Percentiles rank a stretch among this genome's conserved stretches.
phyloP scores from a whole-genome alignment of 2,329 filamentous ascomycete genomes.

The Dactylonectria macrodidyma region DNA sequence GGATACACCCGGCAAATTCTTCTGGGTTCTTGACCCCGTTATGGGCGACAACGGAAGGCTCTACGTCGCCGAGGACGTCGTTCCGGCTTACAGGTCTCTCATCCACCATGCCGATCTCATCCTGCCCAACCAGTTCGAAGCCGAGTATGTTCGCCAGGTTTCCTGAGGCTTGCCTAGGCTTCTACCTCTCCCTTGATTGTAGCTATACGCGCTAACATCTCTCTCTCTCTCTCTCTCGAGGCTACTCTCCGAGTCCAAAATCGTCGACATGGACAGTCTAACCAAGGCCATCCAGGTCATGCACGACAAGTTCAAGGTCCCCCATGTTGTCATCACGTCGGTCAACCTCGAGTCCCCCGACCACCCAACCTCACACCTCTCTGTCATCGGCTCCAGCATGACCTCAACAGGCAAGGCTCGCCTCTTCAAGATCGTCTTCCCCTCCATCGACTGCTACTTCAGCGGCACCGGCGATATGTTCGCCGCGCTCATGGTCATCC shows the following conservation, averaged over 20 bases:
- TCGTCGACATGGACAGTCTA: slow-evolving; percentile 81
- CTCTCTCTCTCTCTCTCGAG: slow-evolving; percentile 60
- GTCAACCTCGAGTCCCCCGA: slow-evolving; percentile 76
- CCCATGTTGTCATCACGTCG: slow-evolving; percentile 94
- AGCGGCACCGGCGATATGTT: slow-evolving; percentile 99
- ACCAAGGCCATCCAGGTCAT: slow-evolving; percentile 81
- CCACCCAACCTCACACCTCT: slow-evolving; percentile 68
- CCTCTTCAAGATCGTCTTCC: slow-evolving; percentile 91
- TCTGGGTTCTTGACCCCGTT: slow-evolving; percentile 97
- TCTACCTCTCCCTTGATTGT: background rate
- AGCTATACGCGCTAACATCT: slow-evolving; percentile 20
- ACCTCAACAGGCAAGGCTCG: slow-evolving; percentile 75
- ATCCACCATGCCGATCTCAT: slow-evolving; percentile 90
- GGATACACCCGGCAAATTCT: slow-evolving; percentile 81
- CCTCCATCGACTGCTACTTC: slow-evolving; percentile 93
- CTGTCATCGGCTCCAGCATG: slow-evolving; percentile 84
- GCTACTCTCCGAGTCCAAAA: slow-evolving; percentile 86
- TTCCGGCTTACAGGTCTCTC: slow-evolving; percentile 89
- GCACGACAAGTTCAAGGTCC: slow-evolving; percentile 82
- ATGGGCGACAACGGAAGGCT: slow-evolving; percentile 97
- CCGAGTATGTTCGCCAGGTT: slow-evolving; percentile 78
- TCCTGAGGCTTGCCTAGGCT: background rate
- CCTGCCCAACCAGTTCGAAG: slow-evolving; percentile 96
- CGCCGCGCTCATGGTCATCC: slow-evolving; percentile 88
- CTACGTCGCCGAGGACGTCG: slow-evolving; percentile 92